Conservation (phyloP, 108 stramenopile species). For the Schizochytrium sp. region DNA sequence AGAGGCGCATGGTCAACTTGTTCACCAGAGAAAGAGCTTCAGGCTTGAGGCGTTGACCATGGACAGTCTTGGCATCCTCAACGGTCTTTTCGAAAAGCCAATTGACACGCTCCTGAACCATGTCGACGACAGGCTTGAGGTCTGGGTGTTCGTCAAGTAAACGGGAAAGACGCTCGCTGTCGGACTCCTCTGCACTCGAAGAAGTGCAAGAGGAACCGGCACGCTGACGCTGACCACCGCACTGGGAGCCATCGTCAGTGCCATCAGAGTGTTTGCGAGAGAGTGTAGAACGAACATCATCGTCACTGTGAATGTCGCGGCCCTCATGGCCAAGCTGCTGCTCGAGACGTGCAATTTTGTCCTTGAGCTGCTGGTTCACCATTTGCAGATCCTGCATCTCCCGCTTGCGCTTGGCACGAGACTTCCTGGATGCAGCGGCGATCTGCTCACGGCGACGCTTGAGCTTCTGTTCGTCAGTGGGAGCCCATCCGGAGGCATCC, state of each 20-base stretch:
- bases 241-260: not conserved
- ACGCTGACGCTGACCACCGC: not conserved
- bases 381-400: slow-evolving; percentile 41
- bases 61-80: slow-evolving; percentile 33
- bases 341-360: slow-evolving; percentile 18
- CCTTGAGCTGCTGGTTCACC: slow-evolving; percentile 6
- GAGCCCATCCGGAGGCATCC: not conserved
- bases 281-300: not conserved
- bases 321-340: not conserved
- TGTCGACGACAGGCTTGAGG: slow-evolving; percentile 22
- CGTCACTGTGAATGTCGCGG: not conserved
- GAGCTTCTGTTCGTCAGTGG: slow-evolving; percentile 1
- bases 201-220: not conserved
- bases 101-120: slow-evolving; percentile 32
- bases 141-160: not conserved
- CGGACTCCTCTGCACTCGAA: not conserved
- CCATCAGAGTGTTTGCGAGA: slow-evolving; percentile 16
- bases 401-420: slow-evolving; percentile 55
- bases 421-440: slow-evolving; percentile 14
- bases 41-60: not conserved
- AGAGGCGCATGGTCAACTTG: slow-evolving; percentile 7
- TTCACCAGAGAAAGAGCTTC: slow-evolving; percentile 27
- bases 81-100: slow-evolving; percentile 31
- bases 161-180: not conserved
- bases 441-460: slow-evolving; percentile 29